These are phyloP conservation scores for Cercospora sp. DNA, from an alignment of 2,329 filamentous ascomycete species.

Conservation along the genomic window DNA sequence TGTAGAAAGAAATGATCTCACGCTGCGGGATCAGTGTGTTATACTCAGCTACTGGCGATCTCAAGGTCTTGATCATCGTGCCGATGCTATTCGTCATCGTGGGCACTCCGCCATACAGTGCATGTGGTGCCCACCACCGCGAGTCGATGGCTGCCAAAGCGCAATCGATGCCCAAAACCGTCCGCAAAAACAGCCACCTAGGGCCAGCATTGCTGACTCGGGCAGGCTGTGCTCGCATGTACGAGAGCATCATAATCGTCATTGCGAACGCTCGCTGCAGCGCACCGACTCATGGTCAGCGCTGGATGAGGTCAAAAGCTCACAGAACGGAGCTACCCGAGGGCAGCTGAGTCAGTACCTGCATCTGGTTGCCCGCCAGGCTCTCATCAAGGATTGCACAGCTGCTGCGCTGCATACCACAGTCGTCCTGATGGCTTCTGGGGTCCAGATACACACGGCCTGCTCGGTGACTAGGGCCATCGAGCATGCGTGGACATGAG, in stretches of 20 bases:
- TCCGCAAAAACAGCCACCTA: conserved; percentile 5
- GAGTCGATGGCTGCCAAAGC: conserved; percentile 19
- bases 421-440: conserved; percentile 5
- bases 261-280: conserved; percentile 5
- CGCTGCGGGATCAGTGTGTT: conserved; percentile 11
- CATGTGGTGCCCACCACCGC: conserved; percentile 18
- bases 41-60: conserved; percentile 19
- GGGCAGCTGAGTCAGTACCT: conserved; percentile 16
- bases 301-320: conserved; percentile 10
- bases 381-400: neutral
- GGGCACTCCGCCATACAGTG: neutral
- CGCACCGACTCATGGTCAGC: conserved; percentile 12
- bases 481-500: conserved; percentile 19
- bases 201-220: conserved; percentile 18
- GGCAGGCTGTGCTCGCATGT: conserved; percentile 8
- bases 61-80: conserved; percentile 15
- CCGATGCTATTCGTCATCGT: conserved; percentile 17
- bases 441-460: conserved; percentile 14
- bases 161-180: conserved; percentile 18
- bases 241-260: conserved; percentile 16
- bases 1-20: conserved; percentile 4
- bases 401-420: conserved; percentile 12
- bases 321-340: neutral
- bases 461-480: conserved; percentile 14
- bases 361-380: conserved; percentile 16